These are phyloP conservation scores for Arachis hypogaea DNA, from an alignment of 306 rosid genomes.

Conservation along the genomic window DNA sequence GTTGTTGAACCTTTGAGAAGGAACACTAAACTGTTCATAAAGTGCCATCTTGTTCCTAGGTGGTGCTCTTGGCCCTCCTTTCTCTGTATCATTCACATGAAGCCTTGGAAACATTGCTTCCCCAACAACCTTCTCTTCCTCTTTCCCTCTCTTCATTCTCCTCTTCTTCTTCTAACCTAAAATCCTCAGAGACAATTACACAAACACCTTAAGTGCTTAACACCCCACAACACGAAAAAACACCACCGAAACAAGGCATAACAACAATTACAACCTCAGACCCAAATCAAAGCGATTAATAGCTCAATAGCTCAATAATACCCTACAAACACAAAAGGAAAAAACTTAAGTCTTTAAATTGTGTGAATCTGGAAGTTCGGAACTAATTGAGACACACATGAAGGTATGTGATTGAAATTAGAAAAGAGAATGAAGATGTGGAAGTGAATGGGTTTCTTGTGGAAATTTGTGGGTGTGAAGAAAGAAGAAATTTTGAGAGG, in stretches of 20 bases:
- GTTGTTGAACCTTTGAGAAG: slow-evolving; percentile 69
- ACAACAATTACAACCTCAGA: background rate
- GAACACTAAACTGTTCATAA: slow-evolving; percentile 87
- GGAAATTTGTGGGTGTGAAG: background rate
- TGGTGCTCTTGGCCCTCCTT: slow-evolving; percentile 99
- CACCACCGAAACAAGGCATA: background rate
- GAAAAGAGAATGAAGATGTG: background rate
- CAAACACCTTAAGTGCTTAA: too few relatives aligned
- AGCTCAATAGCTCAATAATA: background rate
- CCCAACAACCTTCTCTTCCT: slow-evolving; percentile 75
- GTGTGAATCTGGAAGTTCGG: background rate
- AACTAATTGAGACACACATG: slow-evolving; percentile 14
- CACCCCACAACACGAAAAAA: background rate
- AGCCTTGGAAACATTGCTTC: slow-evolving; percentile 98
- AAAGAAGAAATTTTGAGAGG: background rate
- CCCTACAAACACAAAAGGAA: background rate
- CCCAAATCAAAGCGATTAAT: background rate
- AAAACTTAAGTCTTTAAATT: background rate
- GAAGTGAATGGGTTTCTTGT: too few relatives aligned
- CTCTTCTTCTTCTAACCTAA: background rate
- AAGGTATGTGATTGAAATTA: background rate
- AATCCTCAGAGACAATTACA: background rate
- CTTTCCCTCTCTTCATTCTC: slow-evolving; percentile 78
- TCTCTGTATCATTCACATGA: slow-evolving; percentile 85
- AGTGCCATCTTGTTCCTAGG: slow-evolving; percentile 99